A percentile compares a stretch with the other conserved stretches of the same genome.
Conservation (phyloP, 176 grass and related monocot genomes). For the Oryza glaberrima region DNA sequence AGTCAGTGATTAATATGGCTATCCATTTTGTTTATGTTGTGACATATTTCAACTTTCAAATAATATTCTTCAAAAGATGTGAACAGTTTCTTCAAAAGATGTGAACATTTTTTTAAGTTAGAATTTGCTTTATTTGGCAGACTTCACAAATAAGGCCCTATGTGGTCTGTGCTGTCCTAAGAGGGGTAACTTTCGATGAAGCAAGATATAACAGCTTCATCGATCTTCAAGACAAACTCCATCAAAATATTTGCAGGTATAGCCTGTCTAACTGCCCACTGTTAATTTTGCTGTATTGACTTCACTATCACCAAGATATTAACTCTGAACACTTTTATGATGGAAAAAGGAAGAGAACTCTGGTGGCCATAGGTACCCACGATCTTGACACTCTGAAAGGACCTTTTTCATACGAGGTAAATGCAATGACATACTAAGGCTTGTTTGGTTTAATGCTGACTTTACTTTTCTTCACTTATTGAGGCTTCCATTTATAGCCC, state of each 20-base stretch:
- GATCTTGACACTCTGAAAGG: constrained; percentile 86
- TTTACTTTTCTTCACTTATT: constrained; percentile 31
- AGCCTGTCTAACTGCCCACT: constrained; percentile 2
- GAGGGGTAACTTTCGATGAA: constrained; percentile 90
- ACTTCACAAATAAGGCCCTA: constrained; percentile 87
- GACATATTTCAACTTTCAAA: not conserved
- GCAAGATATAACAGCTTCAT: constrained; percentile 96
- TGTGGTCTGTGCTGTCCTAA: constrained; percentile 87
- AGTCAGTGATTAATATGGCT: not conserved
- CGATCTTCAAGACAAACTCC: constrained; percentile 98
- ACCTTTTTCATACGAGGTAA: constrained; percentile 96
- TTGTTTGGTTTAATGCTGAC: not conserved
- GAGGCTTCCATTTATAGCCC: constrained; percentile 4
- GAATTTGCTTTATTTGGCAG: constrained; percentile 45
- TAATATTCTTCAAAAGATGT: constrained; percentile 2
- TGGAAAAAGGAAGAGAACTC: constrained; percentile 78
- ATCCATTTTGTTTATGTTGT: constrained; percentile 6
- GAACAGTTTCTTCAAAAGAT: too few relatives aligned
- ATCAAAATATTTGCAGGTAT: constrained; percentile 99
- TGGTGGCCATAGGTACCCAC: constrained; percentile 97
- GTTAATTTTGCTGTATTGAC: constrained; percentile 22
- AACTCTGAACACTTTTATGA: constrained; percentile 9
- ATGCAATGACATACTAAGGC: not conserved
- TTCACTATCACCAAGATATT: constrained; percentile 25
- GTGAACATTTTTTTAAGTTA: not conserved